phyloP scores from a whole-genome alignment of 768 basidiomycete genomes.

The Pulveroboletus frians region DNA sequence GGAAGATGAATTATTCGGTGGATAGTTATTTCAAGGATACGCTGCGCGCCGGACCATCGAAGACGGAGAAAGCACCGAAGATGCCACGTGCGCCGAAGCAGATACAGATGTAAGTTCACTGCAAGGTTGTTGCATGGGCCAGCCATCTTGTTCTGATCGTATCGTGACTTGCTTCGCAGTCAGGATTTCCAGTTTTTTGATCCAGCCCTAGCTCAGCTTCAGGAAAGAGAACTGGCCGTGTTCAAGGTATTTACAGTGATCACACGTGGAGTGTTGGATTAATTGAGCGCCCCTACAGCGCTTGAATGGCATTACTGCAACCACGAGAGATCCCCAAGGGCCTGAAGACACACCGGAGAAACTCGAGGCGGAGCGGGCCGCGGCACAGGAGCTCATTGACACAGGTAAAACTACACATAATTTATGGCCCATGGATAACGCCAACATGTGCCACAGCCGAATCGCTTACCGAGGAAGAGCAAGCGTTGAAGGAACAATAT shows the following conservation, averaged over 20 bases:
- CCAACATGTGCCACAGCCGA: constrained; percentile 52
- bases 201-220: constrained; percentile 67
- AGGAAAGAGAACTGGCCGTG: constrained; percentile 81
- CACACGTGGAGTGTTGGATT: neutral
- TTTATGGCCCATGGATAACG: neutral
- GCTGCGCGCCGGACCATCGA: constrained; percentile 72
- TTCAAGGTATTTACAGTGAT: constrained; percentile 49
- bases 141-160: neutral
- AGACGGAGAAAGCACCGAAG: constrained; percentile 78
- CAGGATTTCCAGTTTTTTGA: constrained; percentile 99
- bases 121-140: neutral
- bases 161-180: constrained; percentile 33
- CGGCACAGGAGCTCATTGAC: constrained; percentile 85
- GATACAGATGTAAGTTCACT: constrained; percentile 61
- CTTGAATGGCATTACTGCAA: constrained; percentile 61
- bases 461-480: constrained; percentile 85
- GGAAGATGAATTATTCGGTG: constrained; percentile 91
- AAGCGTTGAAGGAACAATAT: constrained; percentile 72
- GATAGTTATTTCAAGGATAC: constrained; percentile 95
- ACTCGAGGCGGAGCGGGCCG: constrained; percentile 72
- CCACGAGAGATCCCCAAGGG: constrained; percentile 58
- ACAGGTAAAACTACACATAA: constrained; percentile 43
- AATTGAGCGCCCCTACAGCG: constrained; percentile 35
- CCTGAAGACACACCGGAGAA: constrained; percentile 78
- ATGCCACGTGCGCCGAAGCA: constrained; percentile 85